Base-by-base conservation (phyloP, 345 rosid genomes). In the Conringia planisiliqua region DNA sequence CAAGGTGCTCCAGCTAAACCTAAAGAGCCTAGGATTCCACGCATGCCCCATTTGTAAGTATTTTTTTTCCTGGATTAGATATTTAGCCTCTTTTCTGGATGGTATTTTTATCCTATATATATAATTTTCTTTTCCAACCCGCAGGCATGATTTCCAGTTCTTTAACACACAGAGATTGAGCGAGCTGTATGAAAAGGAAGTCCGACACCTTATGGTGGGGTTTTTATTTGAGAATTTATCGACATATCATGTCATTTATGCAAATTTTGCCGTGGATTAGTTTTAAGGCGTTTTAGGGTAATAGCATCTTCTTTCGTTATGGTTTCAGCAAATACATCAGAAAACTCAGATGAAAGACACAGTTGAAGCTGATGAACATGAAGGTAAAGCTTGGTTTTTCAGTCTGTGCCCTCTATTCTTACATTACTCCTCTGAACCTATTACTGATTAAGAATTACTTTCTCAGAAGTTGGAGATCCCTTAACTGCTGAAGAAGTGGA, bases 141-240 rank as follows among this genome's bases (percentile, higher is more conserved):
- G 33, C 86, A 96, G 99, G 85, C 99, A 95, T 39, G 99, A 92
- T 76, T 95, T 89, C 78, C 98, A 95, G 85, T 95, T 95, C 83
- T 95, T 95, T 70, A 92, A 95, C 84, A 87, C 85, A n/a, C 91
- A 90, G 54, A 90, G 99, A 87, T 78, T 95, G 64, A 95, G 86
- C 42, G 98, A 95, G 70, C 74, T 95, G 78, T 92, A 90, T 85
- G 99, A 95, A 85, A 95, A 92, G 79, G 99, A 95, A 90, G 99
- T 95, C 1, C 96, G 98, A 76, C 85, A 82, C 79, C 98, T 95
- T 71, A 90, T 92, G 99, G 99, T 95, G 70, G 76, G 94, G 47
- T 46, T 67, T 61, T 54, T 48, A 50, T 56, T 66, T 58, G 58
- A 47, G 24, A 48, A 55, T 63, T n/a, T 26, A 17, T 47, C 69